Percentiles rank a stretch among this genome's conserved stretches.
Conservation (phyloP, 768 basidiomycete species). For the Hydnomerulius pinastri region DNA sequence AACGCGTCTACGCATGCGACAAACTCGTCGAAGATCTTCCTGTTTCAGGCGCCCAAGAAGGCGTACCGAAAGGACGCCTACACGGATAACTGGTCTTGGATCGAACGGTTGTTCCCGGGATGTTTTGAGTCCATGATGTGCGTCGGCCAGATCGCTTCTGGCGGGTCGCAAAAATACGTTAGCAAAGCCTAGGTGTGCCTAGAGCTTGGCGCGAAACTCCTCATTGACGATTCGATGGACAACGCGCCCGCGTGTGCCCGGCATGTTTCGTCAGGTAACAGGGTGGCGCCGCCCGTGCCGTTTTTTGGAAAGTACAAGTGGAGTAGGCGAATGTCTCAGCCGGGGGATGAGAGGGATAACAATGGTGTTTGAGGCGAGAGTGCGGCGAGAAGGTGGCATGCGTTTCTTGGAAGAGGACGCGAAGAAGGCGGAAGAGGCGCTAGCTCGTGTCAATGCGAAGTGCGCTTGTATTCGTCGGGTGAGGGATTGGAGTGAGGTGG, state of each 20-base stretch:
- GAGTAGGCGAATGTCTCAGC: constrained; percentile 55
- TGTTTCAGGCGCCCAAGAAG: constrained; percentile 58
- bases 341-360: constrained; percentile 42
- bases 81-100: constrained; percentile 61
- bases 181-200: constrained; percentile 67
- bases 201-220: constrained; percentile 55
- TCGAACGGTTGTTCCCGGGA: constrained; percentile 61
- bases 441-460: constrained; percentile 43
- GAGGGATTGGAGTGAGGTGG: constrained; percentile 59
- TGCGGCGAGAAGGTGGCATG: constrained; percentile 44
- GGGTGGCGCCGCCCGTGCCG: constrained; percentile 49
- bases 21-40: constrained; percentile 44
- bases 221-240: constrained; percentile 77
- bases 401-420: constrained; percentile 56
- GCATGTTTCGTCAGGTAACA: constrained; percentile 1
- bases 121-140: constrained; percentile 59
- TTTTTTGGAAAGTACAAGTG: constrained; percentile 72
- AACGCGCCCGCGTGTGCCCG: constrained; percentile 60
- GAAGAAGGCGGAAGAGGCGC: constrained; percentile 20
- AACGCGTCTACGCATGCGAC: constrained; percentile 50
- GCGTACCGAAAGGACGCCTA: constrained; percentile 49
- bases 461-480: constrained; percentile 52
- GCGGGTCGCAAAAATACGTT: constrained; percentile 54
- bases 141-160: constrained; percentile 65
- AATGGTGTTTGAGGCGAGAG: constrained; percentile 50